Base-by-base conservation (phyloP, 1,284 basidiomycete genomes). In the Inonotus obliquus region DNA sequence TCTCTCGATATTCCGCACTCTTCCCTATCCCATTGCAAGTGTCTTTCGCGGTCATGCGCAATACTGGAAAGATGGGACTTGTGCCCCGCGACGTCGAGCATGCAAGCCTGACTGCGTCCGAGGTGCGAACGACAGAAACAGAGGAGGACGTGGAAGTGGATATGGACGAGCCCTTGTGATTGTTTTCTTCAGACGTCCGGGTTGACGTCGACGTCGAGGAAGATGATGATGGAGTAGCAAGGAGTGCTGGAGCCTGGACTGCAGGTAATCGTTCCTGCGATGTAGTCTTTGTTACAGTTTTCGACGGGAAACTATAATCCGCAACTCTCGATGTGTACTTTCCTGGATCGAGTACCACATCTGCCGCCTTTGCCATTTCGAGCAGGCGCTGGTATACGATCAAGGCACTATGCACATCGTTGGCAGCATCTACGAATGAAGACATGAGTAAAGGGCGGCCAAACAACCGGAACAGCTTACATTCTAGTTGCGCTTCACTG, bases 391-490 rank as follows among this genome's bases (percentile, higher is more conserved):
- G 72, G 66, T 82, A 81, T 19, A 84, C 78, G 68, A 78, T 74
- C 19, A 85, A 65, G 0, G 77, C 77, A 55, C 77, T 80, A 66
- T 86, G 79, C 51, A 78, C 83, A 65, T 86, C 84, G 64, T 86
- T 86, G 0, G 84, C 83, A 0, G 85, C 83, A 64, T 86, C 84
- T 85, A 53, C 5, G 21, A 32, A 14, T n/a, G 54, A 53, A 45
- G 5, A 44, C 52, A 35, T 17, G 13, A 17, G 9, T n/a, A n/a
- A 39, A 17, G 29, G 23, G 38, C 1, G 41, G 13, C 37, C 9
- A 35, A 44, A 54, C 17, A 10, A 63, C 17, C 47, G 41, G 57
- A 57, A 39, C 0, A 5, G 68, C 78, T 55, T 57, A 85, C 84
- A 86, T 59, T 77, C 73, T 44, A 79, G 67, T 72, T 85, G 83